phyloP scores from a whole-genome alignment of 2,329 filamentous ascomycete species.

The Diaporthe capsici region DNA sequence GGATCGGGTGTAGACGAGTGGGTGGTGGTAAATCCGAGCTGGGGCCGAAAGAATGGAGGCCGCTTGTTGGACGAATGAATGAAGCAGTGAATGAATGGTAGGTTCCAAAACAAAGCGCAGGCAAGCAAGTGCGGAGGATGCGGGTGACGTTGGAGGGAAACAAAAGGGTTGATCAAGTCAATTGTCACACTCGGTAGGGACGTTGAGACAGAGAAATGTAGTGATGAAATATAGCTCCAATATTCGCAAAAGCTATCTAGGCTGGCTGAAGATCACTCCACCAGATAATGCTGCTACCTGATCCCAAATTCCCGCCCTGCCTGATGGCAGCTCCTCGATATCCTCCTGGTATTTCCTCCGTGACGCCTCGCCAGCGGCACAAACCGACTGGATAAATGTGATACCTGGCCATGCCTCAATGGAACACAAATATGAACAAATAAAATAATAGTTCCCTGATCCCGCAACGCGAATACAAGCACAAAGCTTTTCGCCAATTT shows the following conservation, averaged over 20 bases:
- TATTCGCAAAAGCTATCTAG: constrained; percentile 23
- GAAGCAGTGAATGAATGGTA: not conserved
- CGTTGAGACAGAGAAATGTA: too few species aligned
- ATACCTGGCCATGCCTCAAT: constrained; percentile 3
- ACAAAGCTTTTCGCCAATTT: constrained; percentile 12
- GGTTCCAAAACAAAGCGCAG: too few species aligned
- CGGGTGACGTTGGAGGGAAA: too few species aligned
- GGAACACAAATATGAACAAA: not conserved
- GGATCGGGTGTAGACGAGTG: not conserved
- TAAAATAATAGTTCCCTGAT: not conserved
- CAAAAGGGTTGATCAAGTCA: not conserved
- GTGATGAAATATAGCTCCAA: constrained; percentile 3
- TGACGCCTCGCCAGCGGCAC: constrained; percentile 24
- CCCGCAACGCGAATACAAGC: constrained; percentile 8
- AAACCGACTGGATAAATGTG: constrained; percentile 1
- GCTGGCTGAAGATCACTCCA: not conserved
- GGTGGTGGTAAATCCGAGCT: constrained; percentile 1
- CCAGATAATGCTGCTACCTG: constrained; percentile 10
- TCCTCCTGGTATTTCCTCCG: constrained; percentile 27
- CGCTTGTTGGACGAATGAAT: not conserved
- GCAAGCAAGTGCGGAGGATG: too few species aligned
- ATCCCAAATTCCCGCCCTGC: not conserved
- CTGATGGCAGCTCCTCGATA: not conserved
- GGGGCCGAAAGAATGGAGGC: not conserved
- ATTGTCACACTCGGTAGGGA: not conserved